phyloP scores from a whole-genome alignment of 306 rosid genomes.

The Sesbania bispinosa region DNA sequence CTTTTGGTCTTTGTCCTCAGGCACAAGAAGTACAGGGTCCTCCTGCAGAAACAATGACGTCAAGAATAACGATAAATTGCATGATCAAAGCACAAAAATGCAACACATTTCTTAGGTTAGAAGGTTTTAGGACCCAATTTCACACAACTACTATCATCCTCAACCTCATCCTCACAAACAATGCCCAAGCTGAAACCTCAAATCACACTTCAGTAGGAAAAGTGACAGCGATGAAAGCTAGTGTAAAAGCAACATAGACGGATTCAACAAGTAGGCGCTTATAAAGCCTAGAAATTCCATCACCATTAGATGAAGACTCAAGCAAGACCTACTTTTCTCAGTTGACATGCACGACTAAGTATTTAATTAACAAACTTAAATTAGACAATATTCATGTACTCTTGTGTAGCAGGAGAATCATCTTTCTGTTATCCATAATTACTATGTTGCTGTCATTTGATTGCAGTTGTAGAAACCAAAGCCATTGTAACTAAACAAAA shows the following conservation, averaged over 20 bases:
- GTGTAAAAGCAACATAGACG: no score
- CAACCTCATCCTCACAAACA: background rate
- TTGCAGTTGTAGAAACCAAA: background rate
- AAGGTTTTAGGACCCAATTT: slow-evolving; percentile 13
- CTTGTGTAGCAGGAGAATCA: no score
- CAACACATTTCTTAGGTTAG: no score
- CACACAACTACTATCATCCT: background rate
- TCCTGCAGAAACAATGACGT: slow-evolving; percentile 50
- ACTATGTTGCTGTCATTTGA: background rate
- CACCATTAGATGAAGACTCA: no score
- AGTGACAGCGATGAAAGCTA: background rate
- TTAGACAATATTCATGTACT: background rate
- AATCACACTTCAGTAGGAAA: background rate
- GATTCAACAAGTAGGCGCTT: background rate
- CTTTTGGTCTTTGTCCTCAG: slow-evolving; percentile 65
- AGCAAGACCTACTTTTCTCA: background rate
- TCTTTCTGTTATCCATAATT: background rate
- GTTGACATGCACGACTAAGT: background rate
- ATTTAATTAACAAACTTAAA: background rate
- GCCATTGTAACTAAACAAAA: background rate
- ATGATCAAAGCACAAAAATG: slow-evolving; percentile 4
- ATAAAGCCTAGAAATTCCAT: background rate
- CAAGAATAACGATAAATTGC: background rate
- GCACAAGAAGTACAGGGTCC: slow-evolving; percentile 93
- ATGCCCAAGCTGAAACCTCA: slow-evolving; percentile 13